Evolutionary conservation across 2,329 filamentous ascomycete species (phyloP), one percentile per base, ranked within the genome.

Genomic region (Cladosporium sp.): DNA sequence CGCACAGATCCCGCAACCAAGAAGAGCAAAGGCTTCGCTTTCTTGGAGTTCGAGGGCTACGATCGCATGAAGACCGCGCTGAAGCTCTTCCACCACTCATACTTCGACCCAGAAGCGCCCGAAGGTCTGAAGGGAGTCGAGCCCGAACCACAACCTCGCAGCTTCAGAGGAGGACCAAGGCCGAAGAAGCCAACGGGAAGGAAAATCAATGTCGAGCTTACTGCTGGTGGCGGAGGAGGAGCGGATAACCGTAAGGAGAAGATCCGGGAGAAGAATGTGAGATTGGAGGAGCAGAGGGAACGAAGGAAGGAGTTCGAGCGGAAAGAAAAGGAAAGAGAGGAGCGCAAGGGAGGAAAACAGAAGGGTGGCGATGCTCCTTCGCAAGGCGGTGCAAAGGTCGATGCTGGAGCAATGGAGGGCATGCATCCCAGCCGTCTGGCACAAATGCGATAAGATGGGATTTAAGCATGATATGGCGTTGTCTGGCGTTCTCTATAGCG

Each of bases 61-160:
- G 89, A 92, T 75, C 85, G 88, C 71, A 95, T 96, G 91, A 89
- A 95, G 80, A 94, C 90, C 34, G 96, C 91, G 70, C 81, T 97
- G 61, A 90, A 92, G 74, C 85, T 91, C 64, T 93, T 93, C 76
- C 92, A 97, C 76, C 92, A 97, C 76, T 88, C 85, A 60, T 82
- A 82, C 63, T 95, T 97, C 71, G 78, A 84, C 60, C 81, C 65
- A 6, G 65, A 67, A 59, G 65, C 64, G 11, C 59, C 60, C 12
- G 58, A 59, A 5, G 59, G 45, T 1, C 60, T 57, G 40, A 61
- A 57, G 39, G 63, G 45, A 19, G 47, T 37, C 20, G 50, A 56
- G 39, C 39, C 49, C 34, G 43, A 57, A 49, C 52, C 19, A 28
- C 51, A 55, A 58, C 60, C 47, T 55, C 55, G 36, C 49, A 60